Evolutionary conservation across 768 basidiomycete species (phyloP).

Genomic region (Mycena polygramma): DNA sequence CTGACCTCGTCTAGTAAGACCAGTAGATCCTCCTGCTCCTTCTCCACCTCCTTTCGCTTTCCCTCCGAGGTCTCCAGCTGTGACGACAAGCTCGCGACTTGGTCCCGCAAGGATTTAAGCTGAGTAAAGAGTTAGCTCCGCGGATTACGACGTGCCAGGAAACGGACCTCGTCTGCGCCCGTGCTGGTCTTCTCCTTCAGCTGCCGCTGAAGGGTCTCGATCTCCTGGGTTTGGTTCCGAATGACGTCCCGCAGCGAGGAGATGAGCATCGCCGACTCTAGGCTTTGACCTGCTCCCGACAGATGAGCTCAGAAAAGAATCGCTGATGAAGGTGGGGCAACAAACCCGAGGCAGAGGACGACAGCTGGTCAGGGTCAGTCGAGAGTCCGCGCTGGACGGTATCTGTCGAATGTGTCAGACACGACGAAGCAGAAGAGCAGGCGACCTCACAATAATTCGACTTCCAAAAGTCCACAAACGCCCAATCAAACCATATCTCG

Average conservation of each 20-base stretch:
- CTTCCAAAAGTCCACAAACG: slow-evolving; percentile 98
- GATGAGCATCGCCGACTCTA: slow-evolving; percentile 86
- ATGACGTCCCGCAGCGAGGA: slow-evolving; percentile 88
- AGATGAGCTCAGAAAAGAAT: not conserved
- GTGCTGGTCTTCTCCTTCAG: slow-evolving; percentile 59
- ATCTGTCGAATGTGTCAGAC: slow-evolving; percentile 56
- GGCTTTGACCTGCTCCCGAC: slow-evolving; percentile 64
- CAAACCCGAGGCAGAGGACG: slow-evolving; percentile 67
- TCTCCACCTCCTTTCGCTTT: slow-evolving; percentile 87
- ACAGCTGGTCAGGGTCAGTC: slow-evolving; percentile 74
- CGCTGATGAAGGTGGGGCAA: not conserved
- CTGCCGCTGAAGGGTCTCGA: slow-evolving; percentile 74
- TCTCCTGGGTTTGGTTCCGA: slow-evolving; percentile 83
- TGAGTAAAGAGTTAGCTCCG: slow-evolving; percentile 38
- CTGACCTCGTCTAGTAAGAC: slow-evolving; percentile 94
- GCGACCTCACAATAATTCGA: slow-evolving; percentile 88
- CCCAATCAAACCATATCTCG: slow-evolving; percentile 98
- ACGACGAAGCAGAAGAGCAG: not conserved
- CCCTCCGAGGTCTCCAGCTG: slow-evolving; percentile 65
- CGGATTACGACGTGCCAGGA: not conserved
- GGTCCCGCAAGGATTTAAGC: slow-evolving; percentile 60
- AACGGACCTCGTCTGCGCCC: slow-evolving; percentile 38
- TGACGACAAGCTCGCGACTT: slow-evolving; percentile 60
- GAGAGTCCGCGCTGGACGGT: slow-evolving; percentile 81
- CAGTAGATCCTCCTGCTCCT: slow-evolving; percentile 96